phyloP scores from a whole-genome alignment of 345 rosid species.

The Aquilaria sinensis region DNA sequence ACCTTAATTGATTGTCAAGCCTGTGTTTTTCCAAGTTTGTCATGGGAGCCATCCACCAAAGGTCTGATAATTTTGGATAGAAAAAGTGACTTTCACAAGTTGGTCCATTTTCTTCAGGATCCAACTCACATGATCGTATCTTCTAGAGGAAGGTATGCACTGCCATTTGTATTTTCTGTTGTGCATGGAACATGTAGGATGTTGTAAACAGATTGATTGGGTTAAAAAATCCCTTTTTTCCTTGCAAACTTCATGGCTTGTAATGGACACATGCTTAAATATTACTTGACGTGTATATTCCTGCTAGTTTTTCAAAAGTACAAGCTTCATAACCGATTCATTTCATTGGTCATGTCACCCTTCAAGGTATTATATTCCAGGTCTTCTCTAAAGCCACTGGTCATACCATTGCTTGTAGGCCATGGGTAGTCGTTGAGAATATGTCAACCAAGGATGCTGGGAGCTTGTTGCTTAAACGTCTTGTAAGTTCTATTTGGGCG shows the following conservation, averaged over 20 bases:
- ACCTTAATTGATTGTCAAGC: slow-evolving; percentile 22
- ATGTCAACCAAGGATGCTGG: slow-evolving; percentile 10
- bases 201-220: neutral
- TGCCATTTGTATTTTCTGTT: neutral
- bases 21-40: slow-evolving; percentile 28
- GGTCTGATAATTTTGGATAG: slow-evolving; percentile 25
- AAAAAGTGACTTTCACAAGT: slow-evolving; percentile 15
- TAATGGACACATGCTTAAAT: neutral
- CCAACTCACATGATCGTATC: slow-evolving; percentile 33
- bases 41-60: slow-evolving; percentile 21
- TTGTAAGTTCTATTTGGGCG: slow-evolving; percentile 12
- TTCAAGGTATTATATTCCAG: neutral
- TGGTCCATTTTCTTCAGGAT: slow-evolving; percentile 25
- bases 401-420: slow-evolving; percentile 25
- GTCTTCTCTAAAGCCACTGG: neutral
- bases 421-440: slow-evolving; percentile 28
- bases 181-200: neutral
- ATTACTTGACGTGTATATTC: neutral
- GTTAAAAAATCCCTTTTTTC: neutral
- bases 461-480: slow-evolving; percentile 14
- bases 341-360: too few relatives aligned
- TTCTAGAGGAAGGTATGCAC: slow-evolving; percentile 30
- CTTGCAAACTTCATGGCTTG: neutral
- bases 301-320: neutral
- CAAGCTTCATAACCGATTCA: neutral